These are phyloP conservation scores for Moricandia moricandioides DNA, from an alignment of 345 rosid genomes.

Conservation along the genomic window DNA sequence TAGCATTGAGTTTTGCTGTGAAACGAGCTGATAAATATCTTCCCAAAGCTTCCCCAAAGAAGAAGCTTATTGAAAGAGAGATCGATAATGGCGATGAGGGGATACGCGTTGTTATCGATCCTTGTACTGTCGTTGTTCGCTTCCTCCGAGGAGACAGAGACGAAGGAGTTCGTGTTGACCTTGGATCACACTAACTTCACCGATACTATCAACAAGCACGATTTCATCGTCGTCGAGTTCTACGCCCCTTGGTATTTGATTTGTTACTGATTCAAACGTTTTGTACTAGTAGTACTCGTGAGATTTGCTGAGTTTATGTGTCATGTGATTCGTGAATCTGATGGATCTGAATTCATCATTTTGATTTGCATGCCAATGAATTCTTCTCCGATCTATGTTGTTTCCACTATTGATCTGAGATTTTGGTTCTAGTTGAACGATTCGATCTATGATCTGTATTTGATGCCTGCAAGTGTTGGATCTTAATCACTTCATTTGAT, in stretches of 20 bases:
- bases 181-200: constrained; percentile 86
- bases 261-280: neutral
- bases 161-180: constrained; percentile 80
- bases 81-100: constrained; percentile 45
- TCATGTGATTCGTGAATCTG: constrained; percentile 10
- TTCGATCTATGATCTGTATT: constrained; percentile 4
- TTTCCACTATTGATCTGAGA: no score
- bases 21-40: constrained; percentile 10
- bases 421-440: neutral
- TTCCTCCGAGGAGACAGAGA: constrained; percentile 39
- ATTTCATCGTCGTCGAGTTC: constrained; percentile 89
- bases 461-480: neutral
- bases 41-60: neutral
- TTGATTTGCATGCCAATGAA: constrained; percentile 19
- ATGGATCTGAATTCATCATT: constrained; percentile 14
- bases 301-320: neutral
- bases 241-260: constrained; percentile 82
- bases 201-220: constrained; percentile 70
- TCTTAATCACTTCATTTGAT: constrained; percentile 3
- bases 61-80: constrained; percentile 3
- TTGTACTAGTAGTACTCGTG: neutral
- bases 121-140: constrained; percentile 37
- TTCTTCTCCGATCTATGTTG: neutral
- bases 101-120: constrained; percentile 36
- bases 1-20: neutral